A percentile compares a stretch with the other conserved stretches of the same genome.
Evolutionary conservation across 2,329 filamentous ascomycete species (phyloP).

Genomic region (Dothideomycetes sp.): DNA sequence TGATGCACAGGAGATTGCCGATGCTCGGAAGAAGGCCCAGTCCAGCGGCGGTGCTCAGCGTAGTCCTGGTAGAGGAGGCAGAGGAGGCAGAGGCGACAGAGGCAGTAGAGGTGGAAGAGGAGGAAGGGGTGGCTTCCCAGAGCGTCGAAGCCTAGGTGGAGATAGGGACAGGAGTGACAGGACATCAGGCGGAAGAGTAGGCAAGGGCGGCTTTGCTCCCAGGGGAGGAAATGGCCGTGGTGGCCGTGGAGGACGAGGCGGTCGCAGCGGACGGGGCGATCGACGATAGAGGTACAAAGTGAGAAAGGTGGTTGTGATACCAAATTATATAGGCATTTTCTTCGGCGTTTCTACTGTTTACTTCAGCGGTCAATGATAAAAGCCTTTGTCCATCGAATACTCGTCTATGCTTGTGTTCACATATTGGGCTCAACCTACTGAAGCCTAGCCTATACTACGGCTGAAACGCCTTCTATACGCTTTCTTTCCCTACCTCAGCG

Average conservation of each 20-base stretch:
- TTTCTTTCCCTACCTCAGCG: no score
- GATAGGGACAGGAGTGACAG: constrained; percentile 17
- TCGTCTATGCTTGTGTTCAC: no score
- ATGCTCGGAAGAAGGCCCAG: constrained; percentile 22
- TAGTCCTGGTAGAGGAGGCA: constrained; percentile 3
- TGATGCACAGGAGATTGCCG: constrained; percentile 16
- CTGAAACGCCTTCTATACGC: no score
- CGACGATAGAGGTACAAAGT: no score
- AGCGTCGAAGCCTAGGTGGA: constrained; percentile 25
- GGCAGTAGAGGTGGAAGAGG: constrained; percentile 4
- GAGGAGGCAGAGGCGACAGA: neutral
- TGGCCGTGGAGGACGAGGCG: neutral
- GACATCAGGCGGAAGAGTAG: neutral
- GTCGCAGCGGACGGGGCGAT: neutral
- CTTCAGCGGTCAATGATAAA: neutral
- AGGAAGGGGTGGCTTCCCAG: constrained; percentile 6
- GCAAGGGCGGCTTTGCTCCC: neutral
- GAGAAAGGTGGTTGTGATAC: neutral
- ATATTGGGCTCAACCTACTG: no score
- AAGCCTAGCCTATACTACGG: no score
- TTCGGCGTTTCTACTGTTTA: neutral
- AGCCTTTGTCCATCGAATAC: no score
- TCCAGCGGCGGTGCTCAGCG: no score
- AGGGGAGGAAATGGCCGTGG: constrained; percentile 4
- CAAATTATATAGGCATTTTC: neutral